Conservation (phyloP, 2,329 filamentous ascomycete species). For the Acrocalymma vagum region DNA sequence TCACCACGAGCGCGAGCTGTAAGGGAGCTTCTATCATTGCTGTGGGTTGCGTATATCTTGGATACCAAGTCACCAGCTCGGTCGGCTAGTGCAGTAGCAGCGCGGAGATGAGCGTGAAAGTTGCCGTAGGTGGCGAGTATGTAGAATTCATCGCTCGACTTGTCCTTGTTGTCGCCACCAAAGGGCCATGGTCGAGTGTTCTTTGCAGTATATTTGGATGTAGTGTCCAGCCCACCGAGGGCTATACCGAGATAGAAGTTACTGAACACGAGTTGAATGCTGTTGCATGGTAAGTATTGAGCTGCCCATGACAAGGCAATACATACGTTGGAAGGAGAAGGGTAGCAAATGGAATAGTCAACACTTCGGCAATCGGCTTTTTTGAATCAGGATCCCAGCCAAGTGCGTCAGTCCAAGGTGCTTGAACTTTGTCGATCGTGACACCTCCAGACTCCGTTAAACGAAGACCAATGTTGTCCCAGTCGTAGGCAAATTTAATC, state of each 20-base stretch:
- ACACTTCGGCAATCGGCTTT: conserved; percentile 58
- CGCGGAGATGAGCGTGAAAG: conserved; percentile 68
- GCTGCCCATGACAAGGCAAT: no score
- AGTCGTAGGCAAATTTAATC: conserved; percentile 67
- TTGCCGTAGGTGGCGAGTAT: conserved; percentile 71
- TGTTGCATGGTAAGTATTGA: no score
- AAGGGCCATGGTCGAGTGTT: conserved; percentile 70
- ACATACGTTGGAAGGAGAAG: conserved; percentile 70
- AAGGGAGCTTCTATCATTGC: conserved; percentile 50
- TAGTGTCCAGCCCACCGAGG: conserved; percentile 64
- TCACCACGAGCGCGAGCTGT: conserved; percentile 65
- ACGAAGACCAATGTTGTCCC: conserved; percentile 71
- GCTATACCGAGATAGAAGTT: conserved; percentile 74
- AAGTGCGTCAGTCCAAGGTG: conserved; percentile 68
- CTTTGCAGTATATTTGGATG: conserved; percentile 64
- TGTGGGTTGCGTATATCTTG: conserved; percentile 56
- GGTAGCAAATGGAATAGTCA: conserved; percentile 63
- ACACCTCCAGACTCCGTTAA: conserved; percentile 71
- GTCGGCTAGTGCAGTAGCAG: conserved; percentile 67
- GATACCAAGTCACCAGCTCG: conserved; percentile 61
- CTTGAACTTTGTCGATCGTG: conserved; percentile 65
- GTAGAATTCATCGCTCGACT: conserved; percentile 70
- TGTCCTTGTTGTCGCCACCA: conserved; percentile 68
- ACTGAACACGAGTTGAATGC: conserved; percentile 71
- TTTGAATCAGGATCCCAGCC: conserved; percentile 65